Percentiles rank a stretch among this genome's conserved stretches.
These are phyloP conservation scores for Keithomyces neogunnii DNA, from an alignment of 2,329 filamentous ascomycete species.

Conservation along the genomic window DNA sequence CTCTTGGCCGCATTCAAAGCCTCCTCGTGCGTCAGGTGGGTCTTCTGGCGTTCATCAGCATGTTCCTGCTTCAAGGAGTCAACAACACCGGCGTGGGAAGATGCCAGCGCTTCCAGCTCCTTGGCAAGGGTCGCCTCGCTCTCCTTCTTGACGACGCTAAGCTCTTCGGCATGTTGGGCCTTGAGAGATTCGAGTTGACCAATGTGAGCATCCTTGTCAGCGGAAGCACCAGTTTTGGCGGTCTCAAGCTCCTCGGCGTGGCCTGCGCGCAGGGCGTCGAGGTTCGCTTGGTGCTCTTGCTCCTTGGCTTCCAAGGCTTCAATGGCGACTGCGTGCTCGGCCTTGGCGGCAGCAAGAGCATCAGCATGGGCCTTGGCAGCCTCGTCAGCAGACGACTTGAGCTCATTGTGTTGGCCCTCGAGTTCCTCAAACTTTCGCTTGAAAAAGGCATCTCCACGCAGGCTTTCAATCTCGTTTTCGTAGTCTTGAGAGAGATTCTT, in stretches of 20 bases:
- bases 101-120: slow-evolving; percentile 33
- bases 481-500: slow-evolving; percentile 52
- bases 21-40: slow-evolving; percentile 21
- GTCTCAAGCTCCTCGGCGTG: slow-evolving; percentile 51
- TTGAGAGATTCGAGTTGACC: slow-evolving; percentile 47
- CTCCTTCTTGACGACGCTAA: slow-evolving; percentile 34
- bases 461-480: slow-evolving; percentile 55
- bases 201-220: slow-evolving; percentile 39
- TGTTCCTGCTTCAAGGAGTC: slow-evolving; percentile 33
- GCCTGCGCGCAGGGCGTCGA: slow-evolving; percentile 46
- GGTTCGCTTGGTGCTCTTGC: slow-evolving; percentile 41
- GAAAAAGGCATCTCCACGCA: slow-evolving; percentile 54
- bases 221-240: slow-evolving; percentile 43
- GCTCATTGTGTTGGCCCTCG: slow-evolving; percentile 46
- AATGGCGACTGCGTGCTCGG: slow-evolving; percentile 34
- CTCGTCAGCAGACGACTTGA: slow-evolving; percentile 28
- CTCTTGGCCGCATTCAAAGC: slow-evolving; percentile 23
- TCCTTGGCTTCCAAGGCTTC: slow-evolving; percentile 42
- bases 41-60: slow-evolving; percentile 27
- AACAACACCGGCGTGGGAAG: slow-evolving; percentile 34
- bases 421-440: slow-evolving; percentile 56
- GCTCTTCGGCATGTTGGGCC: slow-evolving; percentile 42
- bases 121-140: slow-evolving; percentile 29
- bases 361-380: slow-evolving; percentile 29
- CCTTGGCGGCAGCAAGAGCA: slow-evolving; percentile 33